A percentile compares a stretch with the other conserved stretches of the same genome.
Evolutionary conservation across 1,139 yeast genomes (phyloP).

Genomic region (Saccharomyces hybrid): DNA sequence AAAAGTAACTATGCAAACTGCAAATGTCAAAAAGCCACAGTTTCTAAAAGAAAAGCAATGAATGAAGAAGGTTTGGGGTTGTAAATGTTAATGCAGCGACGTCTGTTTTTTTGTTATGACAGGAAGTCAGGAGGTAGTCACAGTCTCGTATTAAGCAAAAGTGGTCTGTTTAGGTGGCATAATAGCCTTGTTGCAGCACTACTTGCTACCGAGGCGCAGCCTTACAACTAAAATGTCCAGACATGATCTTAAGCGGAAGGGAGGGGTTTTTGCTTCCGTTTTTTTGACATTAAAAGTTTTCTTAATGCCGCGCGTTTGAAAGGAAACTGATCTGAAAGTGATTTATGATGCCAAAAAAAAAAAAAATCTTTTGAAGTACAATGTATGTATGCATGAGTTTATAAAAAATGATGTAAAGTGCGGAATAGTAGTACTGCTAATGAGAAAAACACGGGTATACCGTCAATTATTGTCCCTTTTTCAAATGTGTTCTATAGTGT

Average conservation of each 20-base stretch:
- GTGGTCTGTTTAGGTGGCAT: neutral
- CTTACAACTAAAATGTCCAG: neutral
- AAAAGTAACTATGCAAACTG: neutral
- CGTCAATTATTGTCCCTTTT: neutral
- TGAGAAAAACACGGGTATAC: neutral
- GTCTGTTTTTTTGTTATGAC: neutral
- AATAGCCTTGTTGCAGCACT: neutral
- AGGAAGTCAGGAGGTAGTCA: neutral
- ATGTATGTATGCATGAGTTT: neutral
- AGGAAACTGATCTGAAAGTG: neutral
- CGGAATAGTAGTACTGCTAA: neutral
- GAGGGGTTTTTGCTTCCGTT: neutral
- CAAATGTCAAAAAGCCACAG: neutral
- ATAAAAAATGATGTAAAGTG: neutral
- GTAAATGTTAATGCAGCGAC: too few relatives aligned
- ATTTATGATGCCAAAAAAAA: neutral
- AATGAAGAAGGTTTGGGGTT: neutral
- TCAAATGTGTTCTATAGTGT: slow-evolving; percentile 69
- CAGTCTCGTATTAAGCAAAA: neutral
- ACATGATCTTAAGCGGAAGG: neutral
- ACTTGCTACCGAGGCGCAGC: neutral
- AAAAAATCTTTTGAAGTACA: neutral
- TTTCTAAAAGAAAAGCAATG: neutral
- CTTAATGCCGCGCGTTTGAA: neutral
- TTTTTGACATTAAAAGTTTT: neutral